Base-by-base conservation (phyloP, 306 rosid genomes). In the Herpetospermum pedunculosum region DNA sequence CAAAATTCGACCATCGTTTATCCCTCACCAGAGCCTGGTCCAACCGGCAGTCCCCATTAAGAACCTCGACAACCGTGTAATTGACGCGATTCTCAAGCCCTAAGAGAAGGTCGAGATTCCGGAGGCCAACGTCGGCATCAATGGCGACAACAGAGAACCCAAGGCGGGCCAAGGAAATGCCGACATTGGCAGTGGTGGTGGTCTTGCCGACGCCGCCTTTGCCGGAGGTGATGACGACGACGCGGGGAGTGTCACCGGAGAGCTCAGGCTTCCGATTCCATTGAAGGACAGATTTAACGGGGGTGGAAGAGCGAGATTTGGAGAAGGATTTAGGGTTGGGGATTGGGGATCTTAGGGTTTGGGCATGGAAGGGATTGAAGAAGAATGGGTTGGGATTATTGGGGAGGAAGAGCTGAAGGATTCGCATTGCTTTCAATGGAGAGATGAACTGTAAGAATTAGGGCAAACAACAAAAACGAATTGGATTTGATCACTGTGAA, bases 11-110 rank as follows among this genome's bases (percentile, higher is more conserved):
- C 97, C 97, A 95, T 28, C 99, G 95, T 80, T 89, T 95, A 79
- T 95, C 97, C 16, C 99, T 72, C 2, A 95, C 97, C 0, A 95
- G 85, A 32, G 99, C 99, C 28, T 95, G 99, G 90, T 95, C 99
- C 37, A 95, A 84, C 49, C 97, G 77, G 79, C 99, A 95, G 62
- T 95, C 99, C 37, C 97, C 97, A 78, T 95, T 95, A 80, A 95
- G 96, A 75, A 95, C 90, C 85, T 95, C 97, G 0, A 95, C 79
- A 18, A 85, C 92, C 48, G 99, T 91, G 87, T 94, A 94, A 67
- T 94, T 94, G 75, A 95, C 97, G 63, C 99, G 96, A 54, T 89
- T 95, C 77, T 95, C 97, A 38, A 95, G 99, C 62, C 99, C 97
- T 1, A 95, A 81, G 10, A 95, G 91, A 81, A 95, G 99, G 86